Evolutionary conservation across 306 rosid genomes (phyloP), one percentile per base, ranked within the genome.

Genomic region (Malus asiatica): DNA sequence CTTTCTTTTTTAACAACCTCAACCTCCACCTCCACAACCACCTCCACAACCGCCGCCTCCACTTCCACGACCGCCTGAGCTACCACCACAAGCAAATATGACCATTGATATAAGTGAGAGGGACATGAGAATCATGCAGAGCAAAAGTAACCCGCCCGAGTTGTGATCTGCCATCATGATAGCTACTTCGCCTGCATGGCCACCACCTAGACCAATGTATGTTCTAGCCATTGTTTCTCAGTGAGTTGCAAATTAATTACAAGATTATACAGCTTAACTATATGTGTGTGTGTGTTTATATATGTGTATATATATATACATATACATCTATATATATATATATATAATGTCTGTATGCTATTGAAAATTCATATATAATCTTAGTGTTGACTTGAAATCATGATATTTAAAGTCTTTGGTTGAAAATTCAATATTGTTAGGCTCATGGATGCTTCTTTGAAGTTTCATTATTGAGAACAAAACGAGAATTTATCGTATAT

Each of bases 101-200:
- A 85, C 20, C 72, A 83, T 79, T 13, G 88, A 77, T 63, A 83
- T 40, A 11, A 85, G 11, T 0, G 76, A 77, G 74, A 88, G 73
- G 20, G 89, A 88, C 3, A 83, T 4, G 48, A 83, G 13, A 22
- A 83, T 42, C 58, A 79, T 60, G 66, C 81, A 70, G 5, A 85
- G 45, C 57, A 81, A 70, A 44, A 61, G 16, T 8, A 85, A 66
- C 13, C 23, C 23, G 19, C 62, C 66, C 0, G 74, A 81, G 20
- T 33, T 70, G 38, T 62, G 48, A 44, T 44, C 57, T 44, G 51
- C 45, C n/a, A 71, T 42, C 48, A 44, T 3, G 62, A 35, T 25
- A 23, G 5, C n/a, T 27, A 30, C 20, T 68, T 15, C 79, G 30
- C 27, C 64, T 59, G 64, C 32, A 8, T 62, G 66, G 66, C 38